Evolutionary conservation across 768 basidiomycete species (phyloP).

Genomic region (Myochromella boudieri): DNA sequence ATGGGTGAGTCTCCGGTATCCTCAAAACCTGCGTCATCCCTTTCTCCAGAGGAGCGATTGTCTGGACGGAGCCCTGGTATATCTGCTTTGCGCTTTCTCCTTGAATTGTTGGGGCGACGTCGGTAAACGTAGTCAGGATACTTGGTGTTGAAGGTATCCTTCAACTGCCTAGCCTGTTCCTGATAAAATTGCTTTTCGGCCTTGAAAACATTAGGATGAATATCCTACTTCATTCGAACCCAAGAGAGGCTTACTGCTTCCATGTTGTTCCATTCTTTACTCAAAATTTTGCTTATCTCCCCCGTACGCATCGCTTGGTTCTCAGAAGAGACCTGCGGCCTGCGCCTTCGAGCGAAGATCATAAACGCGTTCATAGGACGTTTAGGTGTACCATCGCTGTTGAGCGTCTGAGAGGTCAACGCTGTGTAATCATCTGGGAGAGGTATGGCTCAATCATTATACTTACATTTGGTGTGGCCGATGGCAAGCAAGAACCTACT

Average conservation of each 20-base stretch:
- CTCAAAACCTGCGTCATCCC: slow-evolving; percentile 31
- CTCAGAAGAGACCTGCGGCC: slow-evolving; percentile 83
- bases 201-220: slow-evolving; percentile 32
- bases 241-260: slow-evolving; percentile 49
- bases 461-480: neutral
- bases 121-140: slow-evolving; percentile 92
- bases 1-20: slow-evolving; percentile 38
- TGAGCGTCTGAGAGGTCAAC: slow-evolving; percentile 76
- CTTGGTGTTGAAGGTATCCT: slow-evolving; percentile 81
- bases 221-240: slow-evolving; percentile 5
- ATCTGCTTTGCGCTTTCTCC: slow-evolving; percentile 52
- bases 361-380: slow-evolving; percentile 94
- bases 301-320: slow-evolving; percentile 90
- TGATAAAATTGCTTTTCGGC: slow-evolving; percentile 85
- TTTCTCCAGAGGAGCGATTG: slow-evolving; percentile 24
- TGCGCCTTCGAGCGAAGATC: slow-evolving; percentile 82
- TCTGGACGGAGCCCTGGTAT: slow-evolving; percentile 23
- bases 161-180: slow-evolving; percentile 81
- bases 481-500: slow-evolving; percentile 4
- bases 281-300: slow-evolving; percentile 85
- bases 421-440: slow-evolving; percentile 34
- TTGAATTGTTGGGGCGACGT: slow-evolving; percentile 84
- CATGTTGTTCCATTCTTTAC: slow-evolving; percentile 87
- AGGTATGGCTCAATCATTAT: neutral
- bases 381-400: slow-evolving; percentile 85